Evolutionary conservation across 352 stramenopile genomes (phyloP).

Genomic region (Globisporangium splendens): DNA sequence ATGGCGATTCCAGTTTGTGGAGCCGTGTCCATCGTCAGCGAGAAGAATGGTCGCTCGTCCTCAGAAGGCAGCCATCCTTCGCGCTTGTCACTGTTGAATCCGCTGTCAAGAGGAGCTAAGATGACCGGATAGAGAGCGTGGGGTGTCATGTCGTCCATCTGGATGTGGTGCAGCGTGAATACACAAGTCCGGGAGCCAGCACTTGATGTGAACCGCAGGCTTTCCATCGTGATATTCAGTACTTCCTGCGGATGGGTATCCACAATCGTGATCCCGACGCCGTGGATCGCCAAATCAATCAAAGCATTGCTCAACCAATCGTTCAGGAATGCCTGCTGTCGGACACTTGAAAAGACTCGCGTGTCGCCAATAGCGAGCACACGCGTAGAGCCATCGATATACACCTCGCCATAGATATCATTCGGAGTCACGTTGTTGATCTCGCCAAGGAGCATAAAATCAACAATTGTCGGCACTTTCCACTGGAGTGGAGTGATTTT

Average conservation of each 20-base stretch:
- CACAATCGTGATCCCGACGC: slow-evolving; percentile 76
- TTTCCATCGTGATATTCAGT: slow-evolving; percentile 87
- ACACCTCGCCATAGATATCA: slow-evolving; percentile 75
- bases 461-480: slow-evolving; percentile 67
- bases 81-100: slow-evolving; percentile 85
- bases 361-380: slow-evolving; percentile 80
- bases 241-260: slow-evolving; percentile 73
- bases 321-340: slow-evolving; percentile 46
- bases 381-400: slow-evolving; percentile 78
- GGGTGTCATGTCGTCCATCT: slow-evolving; percentile 85
- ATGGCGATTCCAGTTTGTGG: slow-evolving; percentile 67
- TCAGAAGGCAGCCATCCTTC: slow-evolving; percentile 81
- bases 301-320: slow-evolving; percentile 74
- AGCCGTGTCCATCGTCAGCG: slow-evolving; percentile 56
- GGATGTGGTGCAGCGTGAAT: slow-evolving; percentile 77
- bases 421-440: slow-evolving; percentile 49
- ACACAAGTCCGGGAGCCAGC: slow-evolving; percentile 40
- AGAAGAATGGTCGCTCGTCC: slow-evolving; percentile 72
- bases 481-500: slow-evolving; percentile 57
- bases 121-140: slow-evolving; percentile 72
- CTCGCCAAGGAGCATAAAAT: slow-evolving; percentile 73
- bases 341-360: slow-evolving; percentile 51
- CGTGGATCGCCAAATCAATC: slow-evolving; percentile 75
- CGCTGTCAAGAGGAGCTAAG: slow-evolving; percentile 74
- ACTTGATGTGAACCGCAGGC: slow-evolving; percentile 58